Percentiles rank a stretch among this genome's conserved stretches.
These are phyloP conservation scores for Phytophthora sp. DNA, from an alignment of 352 stramenopile species.

Conservation along the genomic window DNA sequence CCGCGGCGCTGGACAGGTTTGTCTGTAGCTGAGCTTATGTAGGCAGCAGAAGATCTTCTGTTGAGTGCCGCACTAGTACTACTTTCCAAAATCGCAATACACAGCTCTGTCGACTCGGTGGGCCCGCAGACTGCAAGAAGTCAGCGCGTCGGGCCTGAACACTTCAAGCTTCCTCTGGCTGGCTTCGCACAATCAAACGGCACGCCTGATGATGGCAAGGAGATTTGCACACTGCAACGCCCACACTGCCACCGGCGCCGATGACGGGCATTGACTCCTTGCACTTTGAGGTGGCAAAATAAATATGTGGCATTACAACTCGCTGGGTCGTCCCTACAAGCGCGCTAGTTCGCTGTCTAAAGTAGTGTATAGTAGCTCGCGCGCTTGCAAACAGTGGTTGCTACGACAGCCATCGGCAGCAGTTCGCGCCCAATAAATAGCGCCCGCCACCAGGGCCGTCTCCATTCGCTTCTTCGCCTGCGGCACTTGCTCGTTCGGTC, in stretches of 20 bases:
- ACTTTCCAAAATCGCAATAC: neutral
- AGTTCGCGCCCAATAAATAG: conserved; percentile 26
- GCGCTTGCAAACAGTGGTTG: conserved; percentile 2
- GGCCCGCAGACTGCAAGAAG: too few relatives aligned
- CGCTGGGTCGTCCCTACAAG: neutral
- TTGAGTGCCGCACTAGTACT: neutral
- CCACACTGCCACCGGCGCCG: neutral
- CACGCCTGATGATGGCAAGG: conserved; percentile 4
- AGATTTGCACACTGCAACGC: neutral
- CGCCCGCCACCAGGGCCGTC: neutral
- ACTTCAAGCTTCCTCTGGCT: too few relatives aligned
- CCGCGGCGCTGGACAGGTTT: conserved; percentile 34
- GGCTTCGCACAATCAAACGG: neutral
- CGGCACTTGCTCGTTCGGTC: conserved; percentile 6
- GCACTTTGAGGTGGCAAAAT: conserved; percentile 18
- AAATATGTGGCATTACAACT: conserved; percentile 27
- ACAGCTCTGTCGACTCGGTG: too few relatives aligned
- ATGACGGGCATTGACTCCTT: conserved; percentile 25
- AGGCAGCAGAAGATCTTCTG: neutral
- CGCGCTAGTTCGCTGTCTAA: conserved; percentile 16
- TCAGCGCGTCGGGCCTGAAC: too few relatives aligned
- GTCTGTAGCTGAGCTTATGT: conserved; percentile 15
- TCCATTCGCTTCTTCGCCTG: conserved; percentile 4
- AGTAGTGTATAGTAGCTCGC: conserved; percentile 19
- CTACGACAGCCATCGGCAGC: conserved; percentile 1